phyloP scores from a whole-genome alignment of 805 yeast species.

The Candida jianshihensis region DNA sequence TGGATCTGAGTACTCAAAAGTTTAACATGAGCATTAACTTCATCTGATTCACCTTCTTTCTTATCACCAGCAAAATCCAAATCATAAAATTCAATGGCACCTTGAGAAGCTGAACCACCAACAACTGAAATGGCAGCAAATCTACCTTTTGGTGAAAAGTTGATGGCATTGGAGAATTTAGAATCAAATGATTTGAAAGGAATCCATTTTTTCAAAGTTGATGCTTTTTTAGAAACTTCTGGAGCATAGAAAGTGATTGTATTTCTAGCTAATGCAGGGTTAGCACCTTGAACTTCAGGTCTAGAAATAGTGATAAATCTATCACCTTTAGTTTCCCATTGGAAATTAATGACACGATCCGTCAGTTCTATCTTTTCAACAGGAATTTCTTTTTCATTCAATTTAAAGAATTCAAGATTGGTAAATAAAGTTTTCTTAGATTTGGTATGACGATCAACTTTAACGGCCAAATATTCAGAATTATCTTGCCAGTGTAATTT shows the following conservation, averaged over 20 bases:
- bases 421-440: conserved; percentile 88
- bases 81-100: conserved; percentile 83
- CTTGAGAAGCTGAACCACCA: conserved; percentile 39
- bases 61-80: conserved; percentile 71
- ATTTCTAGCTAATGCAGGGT: conserved; percentile 61
- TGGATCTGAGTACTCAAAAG: conserved; percentile 52
- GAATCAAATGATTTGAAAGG: conserved; percentile 49
- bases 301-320: conserved; percentile 77
- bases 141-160: conserved; percentile 93
- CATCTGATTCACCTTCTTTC: conserved; percentile 35
- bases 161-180: conserved; percentile 63
- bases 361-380: conserved; percentile 91
- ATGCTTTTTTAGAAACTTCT: conserved; percentile 47
- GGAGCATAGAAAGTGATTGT: conserved; percentile 75
- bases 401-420: conserved; percentile 84
- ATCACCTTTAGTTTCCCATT: conserved; percentile 94
- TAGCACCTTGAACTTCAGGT: conserved; percentile 40
- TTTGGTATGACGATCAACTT: conserved; percentile 95
- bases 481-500: conserved; percentile 91
- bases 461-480: conserved; percentile 79
- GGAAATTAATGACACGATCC: conserved; percentile 80
- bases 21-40: conserved; percentile 26
- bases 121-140: conserved; percentile 51
- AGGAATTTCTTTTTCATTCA: conserved; percentile 85
- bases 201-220: conserved; percentile 48